Percentiles rank a stretch among this genome's conserved stretches.
These are phyloP conservation scores for Talaromyces funiculosus DNA, from an alignment of 2,329 filamentous ascomycete species.

Conservation along the genomic window DNA sequence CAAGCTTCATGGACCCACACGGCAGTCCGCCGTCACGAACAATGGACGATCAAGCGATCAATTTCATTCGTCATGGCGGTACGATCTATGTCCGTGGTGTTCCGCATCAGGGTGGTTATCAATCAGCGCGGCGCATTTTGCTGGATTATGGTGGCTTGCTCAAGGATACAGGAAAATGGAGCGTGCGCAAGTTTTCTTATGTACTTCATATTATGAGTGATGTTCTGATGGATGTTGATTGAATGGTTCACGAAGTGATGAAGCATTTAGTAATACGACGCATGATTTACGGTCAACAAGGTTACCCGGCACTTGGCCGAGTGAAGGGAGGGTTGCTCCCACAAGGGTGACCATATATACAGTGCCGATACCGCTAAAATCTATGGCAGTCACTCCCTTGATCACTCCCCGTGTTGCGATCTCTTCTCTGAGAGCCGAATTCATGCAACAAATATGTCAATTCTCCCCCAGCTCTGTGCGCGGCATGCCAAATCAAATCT, in stretches of 20 bases:
- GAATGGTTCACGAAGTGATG: slow-evolving; percentile 8
- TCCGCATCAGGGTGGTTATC: slow-evolving; percentile 45
- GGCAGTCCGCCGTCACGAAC: slow-evolving; percentile 14
- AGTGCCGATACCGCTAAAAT: neutral
- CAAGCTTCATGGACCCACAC: slow-evolving; percentile 28
- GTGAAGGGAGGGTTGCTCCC: neutral
- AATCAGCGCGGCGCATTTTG: slow-evolving; percentile 47
- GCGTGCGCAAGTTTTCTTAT: slow-evolving; percentile 46
- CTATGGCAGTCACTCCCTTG: neutral
- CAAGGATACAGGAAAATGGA: slow-evolving; percentile 50
- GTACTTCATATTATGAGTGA: slow-evolving; percentile 54
- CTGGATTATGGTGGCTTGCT: slow-evolving; percentile 49
- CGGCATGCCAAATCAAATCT: too few species aligned
- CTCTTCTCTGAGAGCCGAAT: neutral
- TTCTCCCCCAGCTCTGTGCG: too few species aligned
- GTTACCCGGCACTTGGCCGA: neutral
- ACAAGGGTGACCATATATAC: neutral
- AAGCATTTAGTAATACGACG: neutral
- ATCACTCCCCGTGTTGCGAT: neutral
- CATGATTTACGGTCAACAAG: neutral
- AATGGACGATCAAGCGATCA: slow-evolving; percentile 26
- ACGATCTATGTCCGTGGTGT: slow-evolving; percentile 45
- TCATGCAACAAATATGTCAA: neutral
- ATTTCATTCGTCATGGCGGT: slow-evolving; percentile 47
- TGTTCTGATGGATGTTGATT: slow-evolving; percentile 34